phyloP scores from a whole-genome alignment of 2,329 filamentous ascomycete species.

The Bimuria novae-zelandiae region DNA sequence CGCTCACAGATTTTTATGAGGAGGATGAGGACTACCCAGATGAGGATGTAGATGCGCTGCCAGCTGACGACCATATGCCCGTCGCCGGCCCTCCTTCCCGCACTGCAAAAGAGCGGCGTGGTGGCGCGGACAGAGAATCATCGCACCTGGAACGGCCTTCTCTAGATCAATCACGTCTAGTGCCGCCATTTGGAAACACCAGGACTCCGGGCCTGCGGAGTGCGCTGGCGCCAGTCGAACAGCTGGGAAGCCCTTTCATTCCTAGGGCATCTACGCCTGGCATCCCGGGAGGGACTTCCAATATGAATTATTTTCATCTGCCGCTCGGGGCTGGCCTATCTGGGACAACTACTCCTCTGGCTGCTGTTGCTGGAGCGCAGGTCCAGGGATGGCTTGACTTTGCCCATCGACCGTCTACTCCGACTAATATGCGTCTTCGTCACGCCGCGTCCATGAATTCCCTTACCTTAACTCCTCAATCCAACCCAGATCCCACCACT shows the following conservation, averaged over 20 bases:
- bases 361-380: slow-evolving; percentile 75
- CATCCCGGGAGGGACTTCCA: slow-evolving; percentile 71
- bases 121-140: slow-evolving; percentile 25
- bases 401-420: slow-evolving; percentile 39
- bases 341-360: slow-evolving; percentile 77
- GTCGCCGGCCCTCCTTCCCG: slow-evolving; percentile 36
- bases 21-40: slow-evolving; percentile 69
- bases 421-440: slow-evolving; percentile 41
- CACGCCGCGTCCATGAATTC: slow-evolving; percentile 52
- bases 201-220: slow-evolving; percentile 35
- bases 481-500: slow-evolving; percentile 51
- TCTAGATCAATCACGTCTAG: slow-evolving; percentile 25
- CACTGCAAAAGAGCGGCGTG: slow-evolving; percentile 39
- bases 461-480: slow-evolving; percentile 51
- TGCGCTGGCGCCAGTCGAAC: slow-evolving; percentile 38
- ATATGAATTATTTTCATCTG: slow-evolving; percentile 81
- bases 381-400: slow-evolving; percentile 57
- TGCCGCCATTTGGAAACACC: slow-evolving; percentile 30
- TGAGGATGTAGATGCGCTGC: slow-evolving; percentile 52
- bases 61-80: slow-evolving; percentile 24
- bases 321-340: slow-evolving; percentile 73
- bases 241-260: slow-evolving; percentile 44
- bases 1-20: slow-evolving; percentile 95
- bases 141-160: slow-evolving; percentile 21
- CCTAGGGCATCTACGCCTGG: slow-evolving; percentile 59